These are phyloP conservation scores for Amphicarpaea edgeworthii DNA, from an alignment of 306 rosid species.

Conservation along the genomic window DNA sequence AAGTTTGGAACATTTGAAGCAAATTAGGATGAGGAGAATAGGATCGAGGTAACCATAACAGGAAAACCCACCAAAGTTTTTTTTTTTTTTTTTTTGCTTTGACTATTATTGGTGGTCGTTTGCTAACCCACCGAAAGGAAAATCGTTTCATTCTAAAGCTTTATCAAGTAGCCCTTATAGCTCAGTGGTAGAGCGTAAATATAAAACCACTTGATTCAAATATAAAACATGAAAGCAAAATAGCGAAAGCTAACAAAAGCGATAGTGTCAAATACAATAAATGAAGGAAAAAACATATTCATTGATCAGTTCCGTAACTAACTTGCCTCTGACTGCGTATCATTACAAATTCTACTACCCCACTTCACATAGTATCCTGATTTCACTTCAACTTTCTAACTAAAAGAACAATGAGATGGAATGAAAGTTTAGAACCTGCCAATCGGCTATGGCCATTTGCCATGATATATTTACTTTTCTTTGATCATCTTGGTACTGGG, in stretches of 20 bases:
- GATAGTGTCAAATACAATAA: background rate
- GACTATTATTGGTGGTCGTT: background rate
- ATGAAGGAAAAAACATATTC: conserved; percentile 7
- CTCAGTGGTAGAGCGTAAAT: too few species aligned
- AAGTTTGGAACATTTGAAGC: too few species aligned
- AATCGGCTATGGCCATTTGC: background rate
- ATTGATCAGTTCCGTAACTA: conserved; percentile 9
- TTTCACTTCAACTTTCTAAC: conserved; percentile 21
- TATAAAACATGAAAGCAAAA: conserved; percentile 24
- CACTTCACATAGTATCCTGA: conserved; percentile 16
- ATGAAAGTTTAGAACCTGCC: conserved; percentile 12
- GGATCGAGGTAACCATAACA: background rate
- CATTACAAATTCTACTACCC: conserved; percentile 32
- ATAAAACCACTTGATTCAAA: conserved; percentile 21
- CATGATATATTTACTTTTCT: conserved; percentile 14
- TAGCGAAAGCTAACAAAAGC: background rate
- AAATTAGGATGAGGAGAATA: background rate
- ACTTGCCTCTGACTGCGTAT: background rate
- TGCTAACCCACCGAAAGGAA: background rate
- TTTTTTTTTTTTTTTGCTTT: too few species aligned
- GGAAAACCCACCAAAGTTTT: conserved; percentile 13
- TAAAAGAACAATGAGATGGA: conserved; percentile 15
- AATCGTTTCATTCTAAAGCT: background rate
- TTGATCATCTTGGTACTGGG: background rate
- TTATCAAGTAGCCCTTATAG: too few species aligned